These are phyloP conservation scores for Phlyctochytrium bullatum DNA, from an alignment of 192 early-diverging fungal species.

Conservation along the genomic window DNA sequence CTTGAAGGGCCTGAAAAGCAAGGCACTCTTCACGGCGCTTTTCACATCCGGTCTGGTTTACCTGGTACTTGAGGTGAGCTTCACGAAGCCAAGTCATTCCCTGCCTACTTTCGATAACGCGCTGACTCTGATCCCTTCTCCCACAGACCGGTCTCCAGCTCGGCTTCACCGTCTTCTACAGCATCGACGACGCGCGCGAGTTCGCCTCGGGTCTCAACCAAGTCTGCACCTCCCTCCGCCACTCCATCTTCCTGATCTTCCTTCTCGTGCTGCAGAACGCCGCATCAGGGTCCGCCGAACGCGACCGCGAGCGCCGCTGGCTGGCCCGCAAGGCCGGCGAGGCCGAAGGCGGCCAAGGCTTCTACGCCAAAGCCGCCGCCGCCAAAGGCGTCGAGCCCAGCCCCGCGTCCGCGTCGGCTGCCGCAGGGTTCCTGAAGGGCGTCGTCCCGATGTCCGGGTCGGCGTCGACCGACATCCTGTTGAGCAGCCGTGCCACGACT, in stretches of 20 bases:
- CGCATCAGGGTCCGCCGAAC: not conserved
- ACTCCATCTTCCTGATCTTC: slow-evolving; percentile 4
- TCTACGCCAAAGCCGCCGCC: not conserved
- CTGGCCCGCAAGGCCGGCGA: not conserved
- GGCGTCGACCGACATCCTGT: not conserved
- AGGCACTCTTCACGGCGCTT: not conserved
- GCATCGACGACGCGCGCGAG: not conserved
- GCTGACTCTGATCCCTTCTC: not conserved
- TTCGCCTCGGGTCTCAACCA: slow-evolving; percentile 1
- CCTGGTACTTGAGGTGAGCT: not conserved
- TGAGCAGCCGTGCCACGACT: not conserved
- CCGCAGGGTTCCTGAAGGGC: not conserved
- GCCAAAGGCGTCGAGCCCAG: not conserved
- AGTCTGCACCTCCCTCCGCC: slow-evolving; percentile 1
- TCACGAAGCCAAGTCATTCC: no score
- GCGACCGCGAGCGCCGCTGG: not conserved
- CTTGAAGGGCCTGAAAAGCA: not conserved
- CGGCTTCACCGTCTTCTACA: slow-evolving; percentile 1
- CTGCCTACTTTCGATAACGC: not conserved
- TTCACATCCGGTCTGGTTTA: slow-evolving; percentile 2
- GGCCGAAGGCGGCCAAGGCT: no score
- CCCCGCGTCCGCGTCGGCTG: not conserved
- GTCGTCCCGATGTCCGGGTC: not conserved
- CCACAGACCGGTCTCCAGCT: not conserved
- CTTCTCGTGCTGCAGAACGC: not conserved